Evolutionary conservation across 2,329 filamentous ascomycete genomes (phyloP).

Genomic region (Curvularia eragrostidis): DNA sequence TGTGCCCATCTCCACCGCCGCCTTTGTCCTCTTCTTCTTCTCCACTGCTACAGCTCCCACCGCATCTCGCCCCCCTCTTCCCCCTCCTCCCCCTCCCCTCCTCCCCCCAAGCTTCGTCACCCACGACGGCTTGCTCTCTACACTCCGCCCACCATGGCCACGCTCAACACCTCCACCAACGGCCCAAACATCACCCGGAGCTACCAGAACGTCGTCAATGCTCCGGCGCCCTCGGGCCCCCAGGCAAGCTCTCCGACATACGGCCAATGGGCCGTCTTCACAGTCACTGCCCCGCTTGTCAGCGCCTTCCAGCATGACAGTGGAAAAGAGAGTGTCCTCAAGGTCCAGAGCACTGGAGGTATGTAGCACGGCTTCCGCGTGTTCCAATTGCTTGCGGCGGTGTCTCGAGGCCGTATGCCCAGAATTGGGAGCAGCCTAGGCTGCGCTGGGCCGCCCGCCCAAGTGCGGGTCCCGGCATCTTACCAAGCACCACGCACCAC

Average conservation of each 20-base stretch:
- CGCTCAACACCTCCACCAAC: slow-evolving; percentile 64
- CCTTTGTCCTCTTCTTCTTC: slow-evolving; percentile 3
- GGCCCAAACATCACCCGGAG: slow-evolving; percentile 61
- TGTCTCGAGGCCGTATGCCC: background rate
- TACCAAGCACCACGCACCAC: background rate
- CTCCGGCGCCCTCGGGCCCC: slow-evolving; percentile 62
- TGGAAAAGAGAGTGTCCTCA: slow-evolving; percentile 91
- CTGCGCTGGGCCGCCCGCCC: slow-evolving; percentile 18
- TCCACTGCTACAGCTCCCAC: background rate
- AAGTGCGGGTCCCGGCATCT: slow-evolving; percentile 19
- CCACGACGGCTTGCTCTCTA: slow-evolving; percentile 19
- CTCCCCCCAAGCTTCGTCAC: slow-evolving; percentile 8
- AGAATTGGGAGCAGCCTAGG: slow-evolving; percentile 5
- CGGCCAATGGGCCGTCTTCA: slow-evolving; percentile 92
- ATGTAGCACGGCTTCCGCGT: slow-evolving; percentile 30
- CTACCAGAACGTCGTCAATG: slow-evolving; percentile 72
- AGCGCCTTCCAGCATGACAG: slow-evolving; percentile 89
- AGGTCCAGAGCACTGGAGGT: slow-evolving; percentile 93
- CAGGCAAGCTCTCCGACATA: slow-evolving; percentile 77
- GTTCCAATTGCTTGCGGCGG: slow-evolving; percentile 10
- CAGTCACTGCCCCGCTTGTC: slow-evolving; percentile 87
- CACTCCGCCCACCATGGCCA: slow-evolving; percentile 68
- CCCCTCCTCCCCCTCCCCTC: slow-evolving; percentile 6
- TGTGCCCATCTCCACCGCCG: background rate
- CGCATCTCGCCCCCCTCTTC: slow-evolving; percentile 9